These are phyloP conservation scores for Stygiomarasmius scandens DNA, from an alignment of 1,284 basidiomycete genomes.

Conservation along the genomic window DNA sequence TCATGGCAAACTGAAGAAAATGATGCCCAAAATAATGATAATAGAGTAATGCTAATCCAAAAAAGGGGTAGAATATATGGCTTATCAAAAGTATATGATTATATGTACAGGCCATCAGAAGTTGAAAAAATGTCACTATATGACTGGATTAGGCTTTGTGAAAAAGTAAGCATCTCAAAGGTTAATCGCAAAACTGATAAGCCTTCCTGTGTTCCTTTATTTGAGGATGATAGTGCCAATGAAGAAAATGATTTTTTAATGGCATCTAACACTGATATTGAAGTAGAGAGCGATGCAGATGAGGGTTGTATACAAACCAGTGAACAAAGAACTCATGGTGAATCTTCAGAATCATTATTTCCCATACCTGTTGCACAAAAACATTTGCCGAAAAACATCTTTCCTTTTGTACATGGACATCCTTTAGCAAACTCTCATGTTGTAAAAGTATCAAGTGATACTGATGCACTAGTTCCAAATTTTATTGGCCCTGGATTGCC, in stretches of 20 bases:
- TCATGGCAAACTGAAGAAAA: slow-evolving; percentile 15
- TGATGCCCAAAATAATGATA: too few relatives aligned
- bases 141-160: slow-evolving; percentile 13
- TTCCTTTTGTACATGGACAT: too few relatives aligned
- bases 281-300: background rate
- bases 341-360: slow-evolving; percentile 5
- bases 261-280: background rate
- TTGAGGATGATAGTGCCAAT: slow-evolving; percentile 28
- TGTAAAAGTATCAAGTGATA: background rate
- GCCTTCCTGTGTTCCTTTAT: slow-evolving; percentile 28
- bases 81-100: slow-evolving; percentile 21
- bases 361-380: slow-evolving; percentile 6
- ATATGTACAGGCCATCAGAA: slow-evolving; percentile 18
- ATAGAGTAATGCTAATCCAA: slow-evolving; percentile 11
- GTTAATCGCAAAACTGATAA: slow-evolving; percentile 22
- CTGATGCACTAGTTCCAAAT: background rate
- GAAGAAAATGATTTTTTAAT: slow-evolving; percentile 8
- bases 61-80: background rate
- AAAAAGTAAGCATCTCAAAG: slow-evolving; percentile 3
- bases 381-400: slow-evolving; percentile 4
- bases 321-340: background rate
- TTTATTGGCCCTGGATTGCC: background rate
- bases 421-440: background rate
- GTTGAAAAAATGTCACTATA: slow-evolving; percentile 6
- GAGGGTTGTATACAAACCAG: background rate